Conservation (phyloP, 2,329 filamentous ascomycete genomes). For the Cryphonectria parasitica region DNA sequence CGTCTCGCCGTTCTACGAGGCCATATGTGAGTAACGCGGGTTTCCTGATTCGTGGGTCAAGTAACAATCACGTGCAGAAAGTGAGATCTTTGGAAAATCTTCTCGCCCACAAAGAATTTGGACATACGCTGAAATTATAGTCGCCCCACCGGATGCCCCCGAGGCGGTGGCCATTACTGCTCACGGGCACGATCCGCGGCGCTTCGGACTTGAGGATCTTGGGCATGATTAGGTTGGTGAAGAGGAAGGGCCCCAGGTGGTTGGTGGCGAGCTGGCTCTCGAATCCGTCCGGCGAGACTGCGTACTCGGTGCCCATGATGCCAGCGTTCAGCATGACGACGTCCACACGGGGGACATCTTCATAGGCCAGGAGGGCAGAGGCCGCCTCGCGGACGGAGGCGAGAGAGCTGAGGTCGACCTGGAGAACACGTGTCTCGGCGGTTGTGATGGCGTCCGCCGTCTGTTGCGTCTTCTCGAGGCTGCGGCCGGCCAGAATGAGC, state of each 20-base stretch:
- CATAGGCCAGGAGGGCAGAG: neutral
- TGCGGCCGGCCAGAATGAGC: conserved; percentile 7
- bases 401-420: conserved; percentile 9
- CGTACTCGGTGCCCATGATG: neutral
- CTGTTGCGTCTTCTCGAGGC: neutral
- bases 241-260: conserved; percentile 1
- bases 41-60: too few relatives aligned
- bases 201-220: neutral
- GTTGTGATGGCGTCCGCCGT: conserved; percentile 10
- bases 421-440: neutral
- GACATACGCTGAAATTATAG: conserved; percentile 19
- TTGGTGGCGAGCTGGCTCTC: conserved; percentile 13
- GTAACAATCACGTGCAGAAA: neutral
- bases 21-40: neutral
- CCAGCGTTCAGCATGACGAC: conserved; percentile 9
- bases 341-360: neutral
- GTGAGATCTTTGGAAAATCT: too few relatives aligned
- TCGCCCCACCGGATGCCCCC: conserved; percentile 16
- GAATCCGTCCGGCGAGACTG: conserved; percentile 3
- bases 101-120: too few relatives aligned
- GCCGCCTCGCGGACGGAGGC: conserved; percentile 3
- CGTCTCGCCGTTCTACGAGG: conserved; percentile 17
- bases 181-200: neutral
- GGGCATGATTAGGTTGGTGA: conserved; percentile 6
- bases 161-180: conserved; percentile 17